These are phyloP conservation scores for Chalara sp. DNA, from an alignment of 2,329 filamentous ascomycete species.

Conservation along the genomic window DNA sequence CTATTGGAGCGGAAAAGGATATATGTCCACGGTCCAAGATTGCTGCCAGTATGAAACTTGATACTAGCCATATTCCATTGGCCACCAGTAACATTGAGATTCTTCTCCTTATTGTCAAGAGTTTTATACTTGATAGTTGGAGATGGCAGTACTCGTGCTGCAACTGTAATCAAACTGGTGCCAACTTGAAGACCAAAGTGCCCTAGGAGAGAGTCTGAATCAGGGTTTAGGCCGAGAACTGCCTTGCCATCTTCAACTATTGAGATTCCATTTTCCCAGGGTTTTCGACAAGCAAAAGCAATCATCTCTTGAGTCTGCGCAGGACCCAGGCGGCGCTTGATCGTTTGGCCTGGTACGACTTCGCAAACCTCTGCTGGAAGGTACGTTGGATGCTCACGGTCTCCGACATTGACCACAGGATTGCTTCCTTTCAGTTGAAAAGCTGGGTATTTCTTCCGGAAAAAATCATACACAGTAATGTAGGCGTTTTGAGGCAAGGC, in stretches of 20 bases:
- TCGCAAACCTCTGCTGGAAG: constrained; percentile 60
- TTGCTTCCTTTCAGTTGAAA: constrained; percentile 35
- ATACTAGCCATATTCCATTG: constrained; percentile 63
- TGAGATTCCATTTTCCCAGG: constrained; percentile 58
- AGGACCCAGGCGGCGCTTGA: constrained; percentile 50
- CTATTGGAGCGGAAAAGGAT: constrained; percentile 13
- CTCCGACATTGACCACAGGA: constrained; percentile 64
- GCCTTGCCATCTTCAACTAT: constrained; percentile 52
- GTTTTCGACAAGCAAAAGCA: constrained; percentile 60
- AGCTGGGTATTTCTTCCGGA: constrained; percentile 41
- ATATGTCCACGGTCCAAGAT: constrained; percentile 42
- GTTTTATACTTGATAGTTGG: constrained; percentile 54
- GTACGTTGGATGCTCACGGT: constrained; percentile 48
- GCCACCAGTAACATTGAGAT: constrained; percentile 36
- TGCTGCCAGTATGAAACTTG: constrained; percentile 47
- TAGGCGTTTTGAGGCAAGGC: constrained; percentile 31
- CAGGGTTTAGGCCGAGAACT: constrained; percentile 49
- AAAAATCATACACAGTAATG: constrained; percentile 51
- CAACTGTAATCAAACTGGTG: constrained; percentile 57
- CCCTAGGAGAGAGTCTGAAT: constrained; percentile 23
- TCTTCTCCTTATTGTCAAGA: constrained; percentile 13
- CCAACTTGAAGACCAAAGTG: constrained; percentile 54
- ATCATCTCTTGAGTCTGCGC: constrained; percentile 65
- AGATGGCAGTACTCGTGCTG: constrained; percentile 57
- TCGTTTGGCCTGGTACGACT: constrained; percentile 57